phyloP scores from a whole-genome alignment of 164 flowering plant genomes.

The Houttuynia cordata region DNA sequence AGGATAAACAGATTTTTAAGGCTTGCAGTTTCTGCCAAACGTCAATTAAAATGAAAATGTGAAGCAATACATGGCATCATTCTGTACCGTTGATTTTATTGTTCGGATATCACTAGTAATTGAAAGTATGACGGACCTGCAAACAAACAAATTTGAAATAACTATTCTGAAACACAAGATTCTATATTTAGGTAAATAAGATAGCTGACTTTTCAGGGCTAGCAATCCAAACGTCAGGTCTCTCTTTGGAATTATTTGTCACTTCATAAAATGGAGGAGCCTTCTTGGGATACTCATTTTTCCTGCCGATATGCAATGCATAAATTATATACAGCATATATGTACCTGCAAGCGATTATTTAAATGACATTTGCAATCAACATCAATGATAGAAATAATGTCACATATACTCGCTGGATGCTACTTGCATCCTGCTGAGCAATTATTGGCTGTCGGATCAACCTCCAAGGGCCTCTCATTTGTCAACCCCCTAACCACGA shows the following conservation, averaged over 20 bases:
- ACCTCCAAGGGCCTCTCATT: too few relatives aligned
- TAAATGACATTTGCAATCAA: too few relatives aligned
- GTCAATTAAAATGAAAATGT: not conserved
- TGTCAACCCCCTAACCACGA: too few relatives aligned
- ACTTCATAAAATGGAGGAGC: conserved; percentile 79
- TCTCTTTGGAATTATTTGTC: conserved; percentile 85
- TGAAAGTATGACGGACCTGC: conserved; percentile 81
- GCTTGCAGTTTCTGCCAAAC: not conserved
- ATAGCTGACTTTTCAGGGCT: conserved; percentile 83
- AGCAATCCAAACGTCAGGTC: conserved; percentile 99
- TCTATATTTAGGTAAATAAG: not conserved
- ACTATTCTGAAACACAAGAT: not conserved
- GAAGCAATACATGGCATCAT: not conserved
- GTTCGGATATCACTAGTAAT: conserved; percentile 94
- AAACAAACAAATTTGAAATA: conserved; percentile 4
- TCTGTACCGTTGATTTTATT: conserved; percentile 67
- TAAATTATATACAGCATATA: not conserved
- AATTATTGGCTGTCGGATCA: too few relatives aligned
- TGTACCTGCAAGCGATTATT: not conserved
- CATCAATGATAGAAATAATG: too few relatives aligned
- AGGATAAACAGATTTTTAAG: too few relatives aligned
- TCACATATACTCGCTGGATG: too few relatives aligned
- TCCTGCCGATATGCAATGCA: conserved; percentile 30
- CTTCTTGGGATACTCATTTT: conserved; percentile 78
- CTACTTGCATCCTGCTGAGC: too few relatives aligned